Evolutionary conservation across 176 grass and related monocot genomes (phyloP).

Genomic region (Avena sativa): DNA sequence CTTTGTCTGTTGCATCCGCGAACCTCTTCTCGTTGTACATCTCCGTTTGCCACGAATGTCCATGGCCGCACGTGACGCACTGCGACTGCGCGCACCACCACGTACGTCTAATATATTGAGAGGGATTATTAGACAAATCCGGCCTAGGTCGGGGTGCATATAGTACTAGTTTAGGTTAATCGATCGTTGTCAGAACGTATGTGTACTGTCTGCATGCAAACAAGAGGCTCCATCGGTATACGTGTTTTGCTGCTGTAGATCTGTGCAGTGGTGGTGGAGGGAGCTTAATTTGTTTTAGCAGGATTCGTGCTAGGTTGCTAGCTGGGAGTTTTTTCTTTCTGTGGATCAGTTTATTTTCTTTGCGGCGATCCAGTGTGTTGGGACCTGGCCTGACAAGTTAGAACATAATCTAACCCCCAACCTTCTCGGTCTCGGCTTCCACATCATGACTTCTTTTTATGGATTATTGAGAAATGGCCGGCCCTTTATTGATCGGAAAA

Average conservation of each 20-base stretch:
- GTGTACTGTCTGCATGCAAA: neutral
- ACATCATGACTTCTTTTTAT: neutral
- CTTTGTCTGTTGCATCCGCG: neutral
- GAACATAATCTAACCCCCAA: neutral
- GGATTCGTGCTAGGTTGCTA: no score
- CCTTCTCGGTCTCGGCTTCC: neutral
- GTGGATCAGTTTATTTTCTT: neutral
- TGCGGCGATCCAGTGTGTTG: neutral
- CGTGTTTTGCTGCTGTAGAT: neutral
- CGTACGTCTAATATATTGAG: neutral
- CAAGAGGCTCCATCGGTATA: constrained; percentile 4
- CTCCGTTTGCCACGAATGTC: neutral
- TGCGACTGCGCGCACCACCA: neutral
- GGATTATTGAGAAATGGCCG: no score
- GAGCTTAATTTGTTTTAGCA: neutral
- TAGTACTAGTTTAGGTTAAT: neutral
- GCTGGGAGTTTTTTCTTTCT: neutral
- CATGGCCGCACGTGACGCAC: neutral
- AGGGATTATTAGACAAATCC: neutral
- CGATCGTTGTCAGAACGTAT: neutral
- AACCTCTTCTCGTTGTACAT: neutral
- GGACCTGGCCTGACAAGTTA: neutral
- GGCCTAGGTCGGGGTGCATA: neutral
- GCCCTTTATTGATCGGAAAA: no score
- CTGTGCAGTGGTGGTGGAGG: neutral